Conservation (phyloP, 2,329 filamentous ascomycete genomes). For the Cladosporium sp. region DNA sequence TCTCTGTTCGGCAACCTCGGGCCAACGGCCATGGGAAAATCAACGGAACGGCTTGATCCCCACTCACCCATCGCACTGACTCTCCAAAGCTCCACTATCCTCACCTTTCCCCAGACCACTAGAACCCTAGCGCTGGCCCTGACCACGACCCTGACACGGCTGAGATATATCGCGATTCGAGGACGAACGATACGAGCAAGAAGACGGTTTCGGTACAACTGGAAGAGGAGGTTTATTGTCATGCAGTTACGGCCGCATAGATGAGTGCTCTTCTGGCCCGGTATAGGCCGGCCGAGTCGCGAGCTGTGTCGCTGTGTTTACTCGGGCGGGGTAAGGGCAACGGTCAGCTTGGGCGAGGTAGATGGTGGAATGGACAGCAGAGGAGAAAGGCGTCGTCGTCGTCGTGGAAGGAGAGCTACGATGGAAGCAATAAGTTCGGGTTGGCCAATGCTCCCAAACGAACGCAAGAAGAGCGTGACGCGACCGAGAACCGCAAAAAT, state of each 20-base stretch:
- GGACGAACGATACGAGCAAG: background rate
- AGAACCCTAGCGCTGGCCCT: conserved; percentile 13
- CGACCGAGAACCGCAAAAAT: background rate
- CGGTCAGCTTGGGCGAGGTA: background rate
- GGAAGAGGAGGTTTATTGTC: background rate
- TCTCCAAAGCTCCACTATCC: conserved; percentile 13
- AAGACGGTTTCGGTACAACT: background rate
- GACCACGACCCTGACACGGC: conserved; percentile 7
- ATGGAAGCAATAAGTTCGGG: background rate
- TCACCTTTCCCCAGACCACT: conserved; percentile 15
- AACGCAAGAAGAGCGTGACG: background rate
- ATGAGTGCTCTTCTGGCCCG: conserved; percentile 5
- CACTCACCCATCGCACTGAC: conserved; percentile 1
- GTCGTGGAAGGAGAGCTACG: background rate
- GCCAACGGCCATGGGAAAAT: background rate
- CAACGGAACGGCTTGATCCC: conserved; percentile 1
- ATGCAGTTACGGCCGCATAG: background rate
- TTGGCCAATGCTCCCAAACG: background rate
- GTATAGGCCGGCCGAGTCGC: background rate
- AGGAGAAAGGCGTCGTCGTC: background rate
- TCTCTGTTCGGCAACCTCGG: background rate
- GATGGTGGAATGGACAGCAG: background rate
- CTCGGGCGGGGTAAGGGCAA: conserved; percentile 6
- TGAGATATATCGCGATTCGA: background rate
- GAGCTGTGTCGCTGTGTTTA: background rate